Evolutionary conservation across 768 basidiomycete genomes (phyloP).

Genomic region (Kwoniella heveanensis): DNA sequence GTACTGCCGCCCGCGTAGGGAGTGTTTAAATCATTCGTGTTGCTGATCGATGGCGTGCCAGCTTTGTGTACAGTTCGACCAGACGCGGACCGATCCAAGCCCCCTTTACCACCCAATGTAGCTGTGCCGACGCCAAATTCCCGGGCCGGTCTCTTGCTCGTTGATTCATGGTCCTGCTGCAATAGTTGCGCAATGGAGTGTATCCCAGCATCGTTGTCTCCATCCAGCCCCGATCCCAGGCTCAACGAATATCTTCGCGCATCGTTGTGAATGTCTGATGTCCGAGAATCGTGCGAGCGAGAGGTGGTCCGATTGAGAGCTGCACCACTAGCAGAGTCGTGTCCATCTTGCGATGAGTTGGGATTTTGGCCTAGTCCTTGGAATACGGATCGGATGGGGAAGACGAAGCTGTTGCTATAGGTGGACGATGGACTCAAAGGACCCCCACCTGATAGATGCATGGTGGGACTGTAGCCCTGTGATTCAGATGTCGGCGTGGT

Average conservation of each 20-base stretch:
- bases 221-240: neutral
- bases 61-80: neutral
- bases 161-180: conserved; percentile 9
- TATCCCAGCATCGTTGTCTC: conserved; percentile 21
- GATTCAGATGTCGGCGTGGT: conserved; percentile 16
- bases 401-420: conserved; percentile 26
- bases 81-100: conserved; percentile 6
- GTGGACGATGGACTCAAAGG: conserved; percentile 20
- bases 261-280: neutral
- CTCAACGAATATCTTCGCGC: conserved; percentile 2
- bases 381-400: conserved; percentile 34
- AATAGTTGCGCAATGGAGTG: conserved; percentile 28
- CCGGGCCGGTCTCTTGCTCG: neutral
- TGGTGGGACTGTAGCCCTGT: conserved; percentile 7
- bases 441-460: conserved; percentile 10
- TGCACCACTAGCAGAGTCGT: neutral
- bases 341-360: neutral
- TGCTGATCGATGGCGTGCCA: neutral
- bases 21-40: neutral
- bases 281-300: conserved; percentile 5
- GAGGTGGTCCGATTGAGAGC: neutral
- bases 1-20: neutral
- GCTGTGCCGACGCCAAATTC: conserved; percentile 4
- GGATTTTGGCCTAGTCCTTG: conserved; percentile 9
- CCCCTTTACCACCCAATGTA: conserved; percentile 7